A percentile compares a stretch with the other conserved stretches of the same genome.
Evolutionary conservation across 2,329 filamentous ascomycete species (phyloP).

Genomic region (Aspergillus quadrilineatus): DNA sequence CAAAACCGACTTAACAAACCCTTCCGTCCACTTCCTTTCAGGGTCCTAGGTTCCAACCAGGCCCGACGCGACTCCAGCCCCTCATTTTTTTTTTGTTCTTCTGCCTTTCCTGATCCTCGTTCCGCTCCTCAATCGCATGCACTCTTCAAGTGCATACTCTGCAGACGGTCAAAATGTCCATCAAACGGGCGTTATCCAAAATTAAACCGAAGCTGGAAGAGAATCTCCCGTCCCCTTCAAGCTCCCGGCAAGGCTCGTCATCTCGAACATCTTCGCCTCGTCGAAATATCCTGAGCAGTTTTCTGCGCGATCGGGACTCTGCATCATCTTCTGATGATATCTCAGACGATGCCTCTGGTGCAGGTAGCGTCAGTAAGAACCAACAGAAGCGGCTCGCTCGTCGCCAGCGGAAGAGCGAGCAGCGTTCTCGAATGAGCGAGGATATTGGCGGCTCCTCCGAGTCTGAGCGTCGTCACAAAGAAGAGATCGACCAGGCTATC

Average conservation of each 20-base stretch:
- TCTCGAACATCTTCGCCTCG: slow-evolving; percentile 32
- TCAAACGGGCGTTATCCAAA: slow-evolving; percentile 45
- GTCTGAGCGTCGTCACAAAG: slow-evolving; percentile 41
- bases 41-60: background rate
- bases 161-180: slow-evolving; percentile 45
- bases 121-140: background rate
- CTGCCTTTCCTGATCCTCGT: background rate
- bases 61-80: background rate
- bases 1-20: background rate
- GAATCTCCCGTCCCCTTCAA: slow-evolving; percentile 21
- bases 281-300: slow-evolving; percentile 42
- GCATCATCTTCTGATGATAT: slow-evolving; percentile 45
- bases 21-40: background rate
- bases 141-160: background rate
- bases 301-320: slow-evolving; percentile 44
- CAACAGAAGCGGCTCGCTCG: slow-evolving; percentile 45
- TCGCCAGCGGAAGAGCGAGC: slow-evolving; percentile 40
- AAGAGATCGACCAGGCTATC: slow-evolving; percentile 47
- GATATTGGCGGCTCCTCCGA: slow-evolving; percentile 40
- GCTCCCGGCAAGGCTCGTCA: slow-evolving; percentile 5
- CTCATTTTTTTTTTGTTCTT: background rate
- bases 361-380: slow-evolving; percentile 42
- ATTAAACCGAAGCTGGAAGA: slow-evolving; percentile 33
- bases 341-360: slow-evolving; percentile 25
- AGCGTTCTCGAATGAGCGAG: slow-evolving; percentile 43